phyloP scores from a whole-genome alignment of 495 filamentous ascomycete genomes.

The Daldinia childiae region DNA sequence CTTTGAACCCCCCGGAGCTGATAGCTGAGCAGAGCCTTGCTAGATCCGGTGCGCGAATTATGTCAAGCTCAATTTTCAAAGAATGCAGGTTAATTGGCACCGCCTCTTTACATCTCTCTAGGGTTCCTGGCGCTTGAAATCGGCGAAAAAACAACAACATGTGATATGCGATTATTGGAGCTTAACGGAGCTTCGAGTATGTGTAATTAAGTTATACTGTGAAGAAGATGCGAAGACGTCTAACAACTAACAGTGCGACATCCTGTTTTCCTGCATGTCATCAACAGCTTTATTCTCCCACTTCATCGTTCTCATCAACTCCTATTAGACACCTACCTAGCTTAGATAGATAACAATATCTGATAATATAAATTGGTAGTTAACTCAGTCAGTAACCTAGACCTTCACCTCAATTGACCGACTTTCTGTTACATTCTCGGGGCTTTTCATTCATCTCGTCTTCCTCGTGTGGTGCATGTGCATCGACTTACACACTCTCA shows the following conservation, averaged over 20 bases:
- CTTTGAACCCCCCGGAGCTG: neutral
- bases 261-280: neutral
- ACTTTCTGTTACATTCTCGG: neutral
- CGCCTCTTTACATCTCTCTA: neutral
- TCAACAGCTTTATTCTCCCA: neutral
- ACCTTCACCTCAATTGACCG: neutral
- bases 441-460: neutral
- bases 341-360: neutral
- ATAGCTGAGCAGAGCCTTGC: constrained; percentile 30
- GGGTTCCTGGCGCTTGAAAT: neutral
- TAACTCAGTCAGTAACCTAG: neutral
- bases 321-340: neutral
- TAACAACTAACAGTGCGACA: neutral
- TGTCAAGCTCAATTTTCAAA: constrained; percentile 5
- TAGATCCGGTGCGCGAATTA: constrained; percentile 48
- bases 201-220: neutral
- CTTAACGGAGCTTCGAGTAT: neutral
- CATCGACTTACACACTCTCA: constrained; percentile 7
- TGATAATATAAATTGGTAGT: neutral
- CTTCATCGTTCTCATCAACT: neutral
- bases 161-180: constrained; percentile 1
- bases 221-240: neutral
- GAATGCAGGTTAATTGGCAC: constrained; percentile 1
- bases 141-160: neutral
- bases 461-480: neutral